Conservation (phyloP, 371 early-diverging fungal species). For the Lichtheimia ornata region DNA sequence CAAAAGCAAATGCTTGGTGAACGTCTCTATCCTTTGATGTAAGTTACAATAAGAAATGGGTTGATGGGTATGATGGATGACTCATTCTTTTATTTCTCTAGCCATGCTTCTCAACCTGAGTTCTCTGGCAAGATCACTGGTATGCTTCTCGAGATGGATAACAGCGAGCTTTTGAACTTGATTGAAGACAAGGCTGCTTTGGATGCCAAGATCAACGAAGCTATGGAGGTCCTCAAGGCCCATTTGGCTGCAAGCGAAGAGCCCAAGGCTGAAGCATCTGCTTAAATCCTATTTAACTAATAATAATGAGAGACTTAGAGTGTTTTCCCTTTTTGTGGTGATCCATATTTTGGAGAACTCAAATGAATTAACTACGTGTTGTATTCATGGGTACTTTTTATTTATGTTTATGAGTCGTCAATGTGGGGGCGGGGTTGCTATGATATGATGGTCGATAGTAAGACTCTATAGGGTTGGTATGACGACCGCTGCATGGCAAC, state of each 20-base stretch:
- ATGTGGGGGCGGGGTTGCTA: no score
- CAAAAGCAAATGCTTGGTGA: slow-evolving; percentile 98
- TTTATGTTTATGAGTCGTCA: background rate
- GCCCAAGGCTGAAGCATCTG: slow-evolving; percentile 9
- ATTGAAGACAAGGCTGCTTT: slow-evolving; percentile 80
- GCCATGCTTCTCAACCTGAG: slow-evolving; percentile 60
- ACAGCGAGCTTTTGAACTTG: slow-evolving; percentile 87
- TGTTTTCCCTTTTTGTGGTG: slow-evolving; percentile 2
- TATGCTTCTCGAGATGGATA: slow-evolving; percentile 98
- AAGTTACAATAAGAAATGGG: slow-evolving; percentile 10
- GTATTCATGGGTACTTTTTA: background rate
- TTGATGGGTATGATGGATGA: background rate
- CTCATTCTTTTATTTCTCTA: slow-evolving; percentile 1
- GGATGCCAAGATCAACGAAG: slow-evolving; percentile 81
- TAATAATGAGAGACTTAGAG: slow-evolving; percentile 10
- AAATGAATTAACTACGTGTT: background rate
- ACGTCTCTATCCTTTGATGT: slow-evolving; percentile 86
- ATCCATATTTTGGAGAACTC: no score
- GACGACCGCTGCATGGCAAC: no score
- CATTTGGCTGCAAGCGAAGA: slow-evolving; percentile 42
- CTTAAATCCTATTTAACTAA: slow-evolving; percentile 1
- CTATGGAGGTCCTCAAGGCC: slow-evolving; percentile 85
- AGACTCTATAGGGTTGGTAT: no score
- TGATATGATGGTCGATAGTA: no score
- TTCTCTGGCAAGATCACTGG: slow-evolving; percentile 97